Evolutionary conservation across 2,329 filamentous ascomycete species (phyloP).

Genomic region (Cadophora gregata): DNA sequence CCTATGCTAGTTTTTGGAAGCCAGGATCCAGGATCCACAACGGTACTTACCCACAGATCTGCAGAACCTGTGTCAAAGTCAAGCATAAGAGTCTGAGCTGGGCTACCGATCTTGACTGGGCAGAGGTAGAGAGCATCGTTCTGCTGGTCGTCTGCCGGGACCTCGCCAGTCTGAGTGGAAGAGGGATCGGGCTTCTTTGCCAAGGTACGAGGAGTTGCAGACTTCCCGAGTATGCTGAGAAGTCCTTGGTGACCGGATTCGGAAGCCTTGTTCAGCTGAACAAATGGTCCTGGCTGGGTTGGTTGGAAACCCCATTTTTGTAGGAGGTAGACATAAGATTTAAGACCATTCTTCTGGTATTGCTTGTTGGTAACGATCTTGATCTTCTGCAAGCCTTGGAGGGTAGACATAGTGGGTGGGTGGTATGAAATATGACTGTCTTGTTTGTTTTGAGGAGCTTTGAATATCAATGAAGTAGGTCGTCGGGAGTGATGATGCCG

Average conservation of each 20-base stretch:
- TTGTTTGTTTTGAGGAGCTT: background rate
- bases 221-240: slow-evolving; percentile 54
- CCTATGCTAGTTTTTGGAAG: background rate
- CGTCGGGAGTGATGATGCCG: slow-evolving; percentile 5
- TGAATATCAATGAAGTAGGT: background rate
- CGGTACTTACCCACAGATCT: slow-evolving; percentile 66
- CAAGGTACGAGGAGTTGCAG: slow-evolving; percentile 54
- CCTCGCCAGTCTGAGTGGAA: slow-evolving; percentile 51
- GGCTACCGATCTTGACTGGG: slow-evolving; percentile 68
- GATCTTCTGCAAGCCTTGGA: slow-evolving; percentile 50
- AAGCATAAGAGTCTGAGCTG: slow-evolving; percentile 64
- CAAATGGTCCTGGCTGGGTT: slow-evolving; percentile 67
- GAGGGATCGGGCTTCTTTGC: slow-evolving; percentile 48
- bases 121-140: slow-evolving; percentile 71
- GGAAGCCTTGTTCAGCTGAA: slow-evolving; percentile 52
- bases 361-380: slow-evolving; percentile 61
- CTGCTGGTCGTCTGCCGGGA: slow-evolving; percentile 67
- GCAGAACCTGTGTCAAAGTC: slow-evolving; percentile 76
- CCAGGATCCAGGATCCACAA: background rate
- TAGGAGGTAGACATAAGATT: slow-evolving; percentile 66
- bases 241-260: slow-evolving; percentile 50
- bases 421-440: slow-evolving; percentile 9
- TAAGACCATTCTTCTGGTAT: slow-evolving; percentile 63
- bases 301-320: slow-evolving; percentile 68
- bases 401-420: slow-evolving; percentile 39